Conservation (phyloP, 2,329 filamentous ascomycete species). For the Karstenula rhodostoma region DNA sequence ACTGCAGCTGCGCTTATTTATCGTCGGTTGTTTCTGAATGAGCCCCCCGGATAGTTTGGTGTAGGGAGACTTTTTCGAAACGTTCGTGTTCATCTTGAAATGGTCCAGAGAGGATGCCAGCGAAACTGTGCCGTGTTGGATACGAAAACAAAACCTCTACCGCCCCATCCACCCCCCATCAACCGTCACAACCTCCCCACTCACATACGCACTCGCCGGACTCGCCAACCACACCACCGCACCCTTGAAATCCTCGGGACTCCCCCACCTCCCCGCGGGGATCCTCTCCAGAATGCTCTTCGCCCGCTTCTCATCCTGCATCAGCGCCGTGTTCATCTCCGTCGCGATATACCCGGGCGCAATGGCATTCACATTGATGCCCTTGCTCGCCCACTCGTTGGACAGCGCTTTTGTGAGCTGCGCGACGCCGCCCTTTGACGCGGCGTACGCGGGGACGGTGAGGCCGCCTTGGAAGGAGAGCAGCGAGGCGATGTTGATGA, state of each 20-base stretch:
- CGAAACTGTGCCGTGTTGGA: too few species aligned
- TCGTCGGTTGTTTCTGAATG: too few species aligned
- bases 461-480: slow-evolving; percentile 87
- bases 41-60: too few species aligned
- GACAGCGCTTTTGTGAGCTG: slow-evolving; percentile 85
- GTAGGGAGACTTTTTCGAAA: too few species aligned
- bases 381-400: slow-evolving; percentile 85
- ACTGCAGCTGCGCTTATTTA: too few species aligned
- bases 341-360: slow-evolving; percentile 90
- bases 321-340: slow-evolving; percentile 90
- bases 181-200: slow-evolving; percentile 81
- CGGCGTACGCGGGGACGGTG: slow-evolving; percentile 87
- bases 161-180: slow-evolving; percentile 95
- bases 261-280: slow-evolving; percentile 83
- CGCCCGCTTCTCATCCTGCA: slow-evolving; percentile 74
- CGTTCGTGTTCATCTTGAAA: too few species aligned
- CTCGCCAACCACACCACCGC: slow-evolving; percentile 80
- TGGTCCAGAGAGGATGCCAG: too few species aligned
- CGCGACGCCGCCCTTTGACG: slow-evolving; percentile 83
- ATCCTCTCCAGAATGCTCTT: slow-evolving; percentile 81
- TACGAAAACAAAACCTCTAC: slow-evolving; percentile 56
- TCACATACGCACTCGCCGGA: slow-evolving; percentile 80
- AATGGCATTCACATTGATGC: slow-evolving; percentile 86
- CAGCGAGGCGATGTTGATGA: slow-evolving; percentile 86
- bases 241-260: slow-evolving; percentile 87